Percentiles rank a stretch among this genome's conserved stretches.
These are phyloP conservation scores for Pseudomicrostroma phylloplanum DNA, from an alignment of 1,284 basidiomycete species.

Conservation along the genomic window DNA sequence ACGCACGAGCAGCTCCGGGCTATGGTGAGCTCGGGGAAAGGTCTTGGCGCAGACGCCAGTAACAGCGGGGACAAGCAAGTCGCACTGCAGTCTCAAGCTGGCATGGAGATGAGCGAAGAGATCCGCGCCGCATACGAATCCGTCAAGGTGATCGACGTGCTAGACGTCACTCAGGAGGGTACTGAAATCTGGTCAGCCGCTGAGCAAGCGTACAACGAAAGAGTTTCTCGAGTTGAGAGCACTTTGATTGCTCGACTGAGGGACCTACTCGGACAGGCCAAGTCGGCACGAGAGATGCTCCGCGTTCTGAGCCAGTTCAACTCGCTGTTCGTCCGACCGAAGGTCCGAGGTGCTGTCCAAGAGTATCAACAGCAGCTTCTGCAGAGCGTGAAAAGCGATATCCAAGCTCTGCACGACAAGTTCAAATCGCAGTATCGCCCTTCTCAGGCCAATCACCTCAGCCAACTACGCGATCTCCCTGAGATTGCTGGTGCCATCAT, in stretches of 20 bases:
- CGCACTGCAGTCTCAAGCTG: slow-evolving; percentile 58
- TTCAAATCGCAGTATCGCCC: slow-evolving; percentile 75
- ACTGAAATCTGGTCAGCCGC: slow-evolving; percentile 98
- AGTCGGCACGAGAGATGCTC: slow-evolving; percentile 99
- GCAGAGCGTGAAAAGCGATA: slow-evolving; percentile 80
- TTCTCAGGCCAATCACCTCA: slow-evolving; percentile 95
- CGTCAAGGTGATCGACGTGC: slow-evolving; percentile 88
- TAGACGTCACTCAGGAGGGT: slow-evolving; percentile 77
- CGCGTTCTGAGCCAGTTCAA: slow-evolving; percentile 98
- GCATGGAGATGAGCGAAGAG: slow-evolving; percentile 86
- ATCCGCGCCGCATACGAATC: slow-evolving; percentile 84
- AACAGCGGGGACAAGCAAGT: slow-evolving; percentile 27
- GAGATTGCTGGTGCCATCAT: slow-evolving; percentile 96
- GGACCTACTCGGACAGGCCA: slow-evolving; percentile 86
- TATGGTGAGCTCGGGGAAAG: slow-evolving; percentile 92
- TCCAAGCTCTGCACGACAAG: slow-evolving; percentile 88
- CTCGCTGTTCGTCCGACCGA: slow-evolving; percentile 92
- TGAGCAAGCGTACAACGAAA: slow-evolving; percentile 94
- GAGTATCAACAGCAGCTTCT: slow-evolving; percentile 81
- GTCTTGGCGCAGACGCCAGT: slow-evolving; percentile 42
- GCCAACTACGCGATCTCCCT: slow-evolving; percentile 91
- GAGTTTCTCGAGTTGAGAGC: slow-evolving; percentile 93
- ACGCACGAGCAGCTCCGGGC: slow-evolving; percentile 95
- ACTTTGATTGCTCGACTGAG: slow-evolving; percentile 91
- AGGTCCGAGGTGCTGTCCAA: slow-evolving; percentile 78